Evolutionary conservation across 2,329 filamentous ascomycete genomes (phyloP).

Genomic region (Scedosporium apiospermum): DNA sequence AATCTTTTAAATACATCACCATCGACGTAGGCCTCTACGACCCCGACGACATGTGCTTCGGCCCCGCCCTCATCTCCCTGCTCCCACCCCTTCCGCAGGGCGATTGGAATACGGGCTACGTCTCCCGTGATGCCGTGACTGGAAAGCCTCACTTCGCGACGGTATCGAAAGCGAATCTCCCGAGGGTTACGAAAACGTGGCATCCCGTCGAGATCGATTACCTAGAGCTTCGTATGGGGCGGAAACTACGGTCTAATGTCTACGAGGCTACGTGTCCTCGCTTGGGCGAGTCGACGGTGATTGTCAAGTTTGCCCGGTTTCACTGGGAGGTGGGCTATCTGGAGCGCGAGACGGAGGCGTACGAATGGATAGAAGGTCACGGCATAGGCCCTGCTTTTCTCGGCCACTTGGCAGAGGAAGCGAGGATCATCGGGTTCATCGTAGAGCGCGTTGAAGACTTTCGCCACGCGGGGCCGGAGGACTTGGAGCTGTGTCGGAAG

Average conservation of each 20-base stretch:
- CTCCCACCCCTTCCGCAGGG: conserved; percentile 27
- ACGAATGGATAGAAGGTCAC: conserved; percentile 16
- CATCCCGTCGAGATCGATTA: conserved; percentile 22
- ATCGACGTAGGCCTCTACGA: conserved; percentile 23
- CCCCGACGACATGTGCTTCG: conserved; percentile 9
- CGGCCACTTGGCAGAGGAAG: conserved; percentile 19
- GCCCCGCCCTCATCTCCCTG: conserved; percentile 11
- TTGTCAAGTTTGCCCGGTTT: conserved; percentile 1
- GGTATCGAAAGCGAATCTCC: conserved; percentile 16
- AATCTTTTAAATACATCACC: conserved; percentile 29
- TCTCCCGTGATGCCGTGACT: conserved; percentile 16
- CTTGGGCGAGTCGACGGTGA: background rate
- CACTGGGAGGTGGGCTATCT: conserved; percentile 16
- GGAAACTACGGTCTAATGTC: conserved; percentile 18
- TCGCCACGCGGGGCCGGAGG: conserved; percentile 16
- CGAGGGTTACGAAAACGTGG: conserved; percentile 23
- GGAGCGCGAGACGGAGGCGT: conserved; percentile 17
- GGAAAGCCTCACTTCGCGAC: conserved; percentile 18
- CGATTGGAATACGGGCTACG: conserved; percentile 29
- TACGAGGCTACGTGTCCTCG: conserved; percentile 5
- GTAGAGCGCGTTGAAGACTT: conserved; percentile 14
- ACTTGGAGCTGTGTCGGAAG: conserved; percentile 18
- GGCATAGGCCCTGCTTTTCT: conserved; percentile 18
- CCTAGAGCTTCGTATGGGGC: conserved; percentile 17
- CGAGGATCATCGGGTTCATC: conserved; percentile 18